Evolutionary conservation across 306 rosid species (phyloP).

Genomic region (Castanea sativa): DNA sequence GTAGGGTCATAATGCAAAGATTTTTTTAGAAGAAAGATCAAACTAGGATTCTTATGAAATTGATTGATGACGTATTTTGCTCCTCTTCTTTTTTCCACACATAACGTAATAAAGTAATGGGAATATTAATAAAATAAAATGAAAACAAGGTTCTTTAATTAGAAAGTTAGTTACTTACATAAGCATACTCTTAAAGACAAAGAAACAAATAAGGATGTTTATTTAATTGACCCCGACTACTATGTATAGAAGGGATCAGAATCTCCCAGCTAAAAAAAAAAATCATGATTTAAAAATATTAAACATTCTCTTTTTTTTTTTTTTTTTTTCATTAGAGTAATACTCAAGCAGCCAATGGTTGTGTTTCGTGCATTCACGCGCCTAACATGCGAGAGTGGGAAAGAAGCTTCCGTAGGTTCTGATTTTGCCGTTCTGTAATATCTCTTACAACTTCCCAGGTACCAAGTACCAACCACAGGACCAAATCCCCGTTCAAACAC

Average conservation of each 20-base stretch:
- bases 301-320: no score
- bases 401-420: neutral
- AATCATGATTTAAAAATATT: no score
- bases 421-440: neutral
- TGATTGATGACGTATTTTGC: neutral
- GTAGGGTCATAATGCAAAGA: no score
- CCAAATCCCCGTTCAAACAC: conserved; percentile 25
- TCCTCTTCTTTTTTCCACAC: neutral
- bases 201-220: neutral
- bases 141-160: neutral
- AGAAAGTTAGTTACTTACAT: conserved; percentile 18
- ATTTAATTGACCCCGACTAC: neutral
- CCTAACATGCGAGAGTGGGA: neutral
- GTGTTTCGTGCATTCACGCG: neutral
- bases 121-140: neutral
- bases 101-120: neutral
- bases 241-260: conserved; percentile 15
- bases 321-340: no score
- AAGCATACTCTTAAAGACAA: conserved; percentile 4
- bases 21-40: neutral
- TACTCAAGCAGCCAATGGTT: neutral
- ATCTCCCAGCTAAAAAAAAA: neutral
- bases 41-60: neutral
- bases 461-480: conserved; percentile 9
- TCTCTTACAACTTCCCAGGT: conserved; percentile 29